Base-by-base conservation (phyloP, 371 early-diverging fungal genomes). In the Mucor lusitanicus region DNA sequence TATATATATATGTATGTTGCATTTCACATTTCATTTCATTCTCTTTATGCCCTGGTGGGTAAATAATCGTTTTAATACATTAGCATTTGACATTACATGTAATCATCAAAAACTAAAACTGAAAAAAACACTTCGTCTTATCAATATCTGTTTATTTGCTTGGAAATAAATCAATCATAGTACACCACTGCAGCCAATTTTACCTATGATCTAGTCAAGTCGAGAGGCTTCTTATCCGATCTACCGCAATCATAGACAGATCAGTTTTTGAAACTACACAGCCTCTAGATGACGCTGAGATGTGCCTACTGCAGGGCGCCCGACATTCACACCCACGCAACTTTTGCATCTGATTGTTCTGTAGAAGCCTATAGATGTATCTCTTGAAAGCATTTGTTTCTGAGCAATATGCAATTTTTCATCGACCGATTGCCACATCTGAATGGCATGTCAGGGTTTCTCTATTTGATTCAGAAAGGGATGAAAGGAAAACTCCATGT, bases 21-120 rank as follows among this genome's bases (percentile, higher is more conserved):
- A 27, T 53, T 27, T 53, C 17, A 25, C 13, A 40, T 40, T 40
- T 40, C 17, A 40, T 40, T 23, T 50, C 30, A 4, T 17, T 32
- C n/a, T 56, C 32, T 56, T 32, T 56, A 32, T 56, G 56, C 56
- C 56, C 33, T 56, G 56, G 56, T 56, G 56, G 56, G 32, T 56
- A 56, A 32, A 56, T 5, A 56, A 28, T 30, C 28, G 2, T 13
- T 23, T 7, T 33, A 56, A 56, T 56, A 28, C 23, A 23, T 50
- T 25, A 53, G 25, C 53, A 53, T 56, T 56, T 56, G 56, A 56
- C 33, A 56, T 56, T 56, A 33, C 56, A 19, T 56, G 56, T 56
- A 56, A 56, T 33, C 11, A 56, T 56, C 56, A 56, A 56, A 56
- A 56, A 56, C 28, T 28, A 55, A 55, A 39, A 12, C 39, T 39